A percentile compares a stretch with the other conserved stretches of the same genome.
These are phyloP conservation scores for Coemansia sp. DNA, from an alignment of 192 early-diverging fungal genomes.

Conservation along the genomic window DNA sequence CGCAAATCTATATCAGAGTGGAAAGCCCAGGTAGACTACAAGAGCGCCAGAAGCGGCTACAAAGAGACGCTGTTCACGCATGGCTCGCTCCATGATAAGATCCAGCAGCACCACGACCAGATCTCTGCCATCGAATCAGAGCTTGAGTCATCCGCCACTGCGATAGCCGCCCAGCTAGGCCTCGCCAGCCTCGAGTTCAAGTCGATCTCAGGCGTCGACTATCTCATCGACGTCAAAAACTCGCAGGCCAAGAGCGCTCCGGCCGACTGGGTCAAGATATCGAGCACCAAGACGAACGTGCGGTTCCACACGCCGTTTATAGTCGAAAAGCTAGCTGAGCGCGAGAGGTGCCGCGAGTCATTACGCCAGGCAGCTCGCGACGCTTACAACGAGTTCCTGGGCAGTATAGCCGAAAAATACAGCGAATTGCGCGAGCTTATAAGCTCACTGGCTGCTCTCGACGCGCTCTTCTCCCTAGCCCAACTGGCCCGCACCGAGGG, in stretches of 20 bases:
- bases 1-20: constrained; percentile 37
- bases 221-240: constrained; percentile 71
- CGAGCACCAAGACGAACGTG: constrained; percentile 37
- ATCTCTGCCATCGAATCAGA: constrained; percentile 59
- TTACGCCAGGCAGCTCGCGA: constrained; percentile 60
- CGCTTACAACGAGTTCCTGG: constrained; percentile 66
- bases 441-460: constrained; percentile 58
- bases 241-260: constrained; percentile 60
- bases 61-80: constrained; percentile 61
- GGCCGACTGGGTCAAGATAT: constrained; percentile 69
- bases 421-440: constrained; percentile 62
- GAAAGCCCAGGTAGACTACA: constrained; percentile 42
- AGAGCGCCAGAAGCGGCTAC: constrained; percentile 51
- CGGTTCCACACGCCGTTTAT: constrained; percentile 47
- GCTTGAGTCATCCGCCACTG: constrained; percentile 52
- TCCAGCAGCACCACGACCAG: constrained; percentile 48
- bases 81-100: constrained; percentile 53
- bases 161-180: constrained; percentile 55
- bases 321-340: constrained; percentile 59
- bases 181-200: constrained; percentile 57
- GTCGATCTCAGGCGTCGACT: constrained; percentile 70
- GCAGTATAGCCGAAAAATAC: constrained; percentile 59
- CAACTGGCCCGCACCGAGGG: constrained; percentile 85
- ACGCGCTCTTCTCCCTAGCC: constrained; percentile 65
- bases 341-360: constrained; percentile 62